These are phyloP conservation scores for Barnettozyma siamensis DNA, from an alignment of 805 yeast species.

Conservation along the genomic window DNA sequence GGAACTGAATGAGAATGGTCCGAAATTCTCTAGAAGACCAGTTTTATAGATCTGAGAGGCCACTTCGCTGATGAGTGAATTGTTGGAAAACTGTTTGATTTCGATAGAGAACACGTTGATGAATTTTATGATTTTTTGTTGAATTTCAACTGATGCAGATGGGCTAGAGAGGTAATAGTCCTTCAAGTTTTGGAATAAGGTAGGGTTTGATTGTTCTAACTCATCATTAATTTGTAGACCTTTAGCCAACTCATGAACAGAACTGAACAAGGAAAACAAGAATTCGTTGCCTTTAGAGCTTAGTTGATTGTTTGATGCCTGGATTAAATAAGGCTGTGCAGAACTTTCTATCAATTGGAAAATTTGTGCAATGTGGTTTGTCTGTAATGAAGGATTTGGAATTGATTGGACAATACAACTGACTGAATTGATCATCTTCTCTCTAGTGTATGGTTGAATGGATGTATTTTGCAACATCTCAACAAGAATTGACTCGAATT, in stretches of 20 bases:
- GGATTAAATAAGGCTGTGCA: slow-evolving; percentile 11
- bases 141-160: slow-evolving; percentile 49
- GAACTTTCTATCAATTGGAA: slow-evolving; percentile 27
- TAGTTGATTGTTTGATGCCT: slow-evolving; percentile 9
- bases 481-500: slow-evolving; percentile 41
- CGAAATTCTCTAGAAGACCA: slow-evolving; percentile 62
- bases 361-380: slow-evolving; percentile 29
- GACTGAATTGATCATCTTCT: slow-evolving; percentile 55
- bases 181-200: slow-evolving; percentile 15
- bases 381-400: slow-evolving; percentile 42
- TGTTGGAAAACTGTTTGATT: slow-evolving; percentile 32
- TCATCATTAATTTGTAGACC: slow-evolving; percentile 61
- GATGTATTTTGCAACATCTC: slow-evolving; percentile 39
- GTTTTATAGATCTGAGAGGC: slow-evolving; percentile 55
- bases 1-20: slow-evolving; percentile 56
- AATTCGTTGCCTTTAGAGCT: slow-evolving; percentile 36
- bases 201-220: slow-evolving; percentile 27
- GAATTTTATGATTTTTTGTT: slow-evolving; percentile 31
- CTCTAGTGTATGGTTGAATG: slow-evolving; percentile 44
- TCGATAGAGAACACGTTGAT: slow-evolving; percentile 39
- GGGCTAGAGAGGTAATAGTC: slow-evolving; percentile 22
- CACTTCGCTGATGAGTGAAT: slow-evolving; percentile 51
- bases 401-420: slow-evolving; percentile 56
- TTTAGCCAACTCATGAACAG: slow-evolving; percentile 66
- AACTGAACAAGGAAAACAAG: slow-evolving; percentile 49